phyloP scores from a whole-genome alignment of 345 rosid species.

The Sisymbrium irio region DNA sequence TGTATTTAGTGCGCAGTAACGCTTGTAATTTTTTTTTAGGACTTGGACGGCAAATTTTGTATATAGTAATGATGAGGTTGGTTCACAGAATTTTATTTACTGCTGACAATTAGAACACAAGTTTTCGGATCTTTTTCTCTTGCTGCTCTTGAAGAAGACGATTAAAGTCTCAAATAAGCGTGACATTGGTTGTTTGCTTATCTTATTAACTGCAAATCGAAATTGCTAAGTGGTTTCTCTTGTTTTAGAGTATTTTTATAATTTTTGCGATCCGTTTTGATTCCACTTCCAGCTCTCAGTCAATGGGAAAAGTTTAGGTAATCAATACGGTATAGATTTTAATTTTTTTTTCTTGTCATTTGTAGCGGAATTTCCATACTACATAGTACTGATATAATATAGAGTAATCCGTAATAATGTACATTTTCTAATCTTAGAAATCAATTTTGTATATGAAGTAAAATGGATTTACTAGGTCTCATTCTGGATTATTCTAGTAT shows the following conservation, averaged over 20 bases:
- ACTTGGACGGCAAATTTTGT: background rate
- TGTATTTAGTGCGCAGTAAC: background rate
- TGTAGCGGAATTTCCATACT: background rate
- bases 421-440: background rate
- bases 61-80: background rate
- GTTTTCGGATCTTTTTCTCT: background rate
- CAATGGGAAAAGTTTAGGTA: background rate
- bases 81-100: background rate
- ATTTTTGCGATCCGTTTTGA: background rate
- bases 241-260: slow-evolving; percentile 5
- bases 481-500: background rate
- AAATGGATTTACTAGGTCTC: background rate
- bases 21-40: background rate
- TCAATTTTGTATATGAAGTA: background rate
- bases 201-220: background rate
- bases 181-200: background rate
- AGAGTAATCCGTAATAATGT: background rate
- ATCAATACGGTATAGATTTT: background rate
- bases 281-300: slow-evolving; percentile 2
- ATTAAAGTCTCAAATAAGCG: background rate
- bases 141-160: background rate
- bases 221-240: background rate
- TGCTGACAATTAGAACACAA: background rate
- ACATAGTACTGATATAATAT: background rate
- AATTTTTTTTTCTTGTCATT: background rate